A percentile compares a stretch with the other conserved stretches of the same genome.
Evolutionary conservation across 1,284 basidiomycete genomes (phyloP).

Genomic region (Apiotrichum montevideense): DNA sequence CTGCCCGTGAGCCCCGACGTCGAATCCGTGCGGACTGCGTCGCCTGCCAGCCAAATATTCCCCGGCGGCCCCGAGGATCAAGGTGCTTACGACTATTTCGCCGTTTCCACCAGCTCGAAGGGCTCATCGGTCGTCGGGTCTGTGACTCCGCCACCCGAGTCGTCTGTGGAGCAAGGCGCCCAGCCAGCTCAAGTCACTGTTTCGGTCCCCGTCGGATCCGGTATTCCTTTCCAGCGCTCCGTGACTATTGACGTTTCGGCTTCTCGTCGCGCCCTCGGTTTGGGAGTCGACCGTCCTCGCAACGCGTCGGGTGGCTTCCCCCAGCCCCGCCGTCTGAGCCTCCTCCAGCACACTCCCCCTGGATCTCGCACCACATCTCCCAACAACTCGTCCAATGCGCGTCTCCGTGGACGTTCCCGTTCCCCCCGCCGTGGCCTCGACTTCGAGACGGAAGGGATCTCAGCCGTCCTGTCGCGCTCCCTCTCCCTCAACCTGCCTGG

Average conservation of each 20-base stretch:
- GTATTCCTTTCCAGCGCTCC: neutral
- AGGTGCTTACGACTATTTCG: neutral
- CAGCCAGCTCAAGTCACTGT: neutral
- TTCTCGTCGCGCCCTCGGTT: neutral
- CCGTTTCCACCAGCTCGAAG: neutral
- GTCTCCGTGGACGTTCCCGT: conserved; percentile 18
- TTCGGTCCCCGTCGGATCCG: conserved; percentile 1
- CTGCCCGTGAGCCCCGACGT: neutral
- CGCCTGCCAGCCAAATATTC: neutral
- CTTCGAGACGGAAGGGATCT: conserved; percentile 33
- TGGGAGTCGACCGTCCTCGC: neutral
- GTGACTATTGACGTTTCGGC: neutral
- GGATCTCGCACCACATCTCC: conserved; percentile 31
- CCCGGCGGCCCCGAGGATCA: no score
- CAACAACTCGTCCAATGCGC: conserved; percentile 5
- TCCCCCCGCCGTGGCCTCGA: conserved; percentile 19
- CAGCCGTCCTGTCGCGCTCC: conserved; percentile 31
- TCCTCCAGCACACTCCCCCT: conserved; percentile 35
- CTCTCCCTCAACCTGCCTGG: conserved; percentile 14
- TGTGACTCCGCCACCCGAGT: neutral
- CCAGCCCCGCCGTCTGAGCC: conserved; percentile 25
- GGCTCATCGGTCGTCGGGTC: neutral
- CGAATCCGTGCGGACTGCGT: neutral
- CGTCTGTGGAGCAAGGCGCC: neutral
- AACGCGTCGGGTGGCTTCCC: conserved; percentile 10